Evolutionary conservation across 441 rosid species (phyloP).

Genomic region (Bruguiera hainesii): DNA sequence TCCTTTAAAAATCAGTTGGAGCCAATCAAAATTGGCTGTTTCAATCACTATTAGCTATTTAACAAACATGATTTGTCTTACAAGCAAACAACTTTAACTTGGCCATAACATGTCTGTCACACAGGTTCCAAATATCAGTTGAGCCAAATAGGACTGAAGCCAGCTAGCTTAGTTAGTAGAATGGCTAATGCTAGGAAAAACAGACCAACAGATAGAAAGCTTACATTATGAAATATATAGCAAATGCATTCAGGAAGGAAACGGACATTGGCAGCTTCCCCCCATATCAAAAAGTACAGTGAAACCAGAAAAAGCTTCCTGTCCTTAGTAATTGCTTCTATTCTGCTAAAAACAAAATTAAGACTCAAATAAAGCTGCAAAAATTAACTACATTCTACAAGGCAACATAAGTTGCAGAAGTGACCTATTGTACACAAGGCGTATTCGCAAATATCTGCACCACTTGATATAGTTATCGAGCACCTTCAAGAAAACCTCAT

Average conservation of each 20-base stretch:
- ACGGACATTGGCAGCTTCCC: constrained; percentile 99
- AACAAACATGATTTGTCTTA: no score
- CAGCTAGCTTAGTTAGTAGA: no score
- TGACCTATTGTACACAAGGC: constrained; percentile 86
- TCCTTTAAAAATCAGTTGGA: neutral
- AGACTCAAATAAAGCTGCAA: constrained; percentile 15
- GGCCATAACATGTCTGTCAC: no score
- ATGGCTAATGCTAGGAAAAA: neutral
- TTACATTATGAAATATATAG: constrained; percentile 96
- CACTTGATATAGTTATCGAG: constrained; percentile 95
- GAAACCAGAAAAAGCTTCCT: constrained; percentile 94
- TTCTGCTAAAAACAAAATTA: constrained; percentile 40
- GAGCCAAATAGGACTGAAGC: no score
- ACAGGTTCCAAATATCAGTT: no score
- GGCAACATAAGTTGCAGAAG: constrained; percentile 21
- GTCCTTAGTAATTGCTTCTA: constrained; percentile 87
- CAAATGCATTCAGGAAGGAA: constrained; percentile 99
- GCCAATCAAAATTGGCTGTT: no score
- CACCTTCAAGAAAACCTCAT: constrained; percentile 88
- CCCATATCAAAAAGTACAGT: constrained; percentile 95
- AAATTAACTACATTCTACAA: constrained; percentile 18
- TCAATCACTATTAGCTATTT: no score
- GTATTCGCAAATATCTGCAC: constrained; percentile 91
- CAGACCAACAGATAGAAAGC: constrained; percentile 18
- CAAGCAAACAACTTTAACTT: neutral